These are phyloP conservation scores for Yueomyces sp. DNA, from an alignment of 805 yeast species.

Conservation along the genomic window DNA sequence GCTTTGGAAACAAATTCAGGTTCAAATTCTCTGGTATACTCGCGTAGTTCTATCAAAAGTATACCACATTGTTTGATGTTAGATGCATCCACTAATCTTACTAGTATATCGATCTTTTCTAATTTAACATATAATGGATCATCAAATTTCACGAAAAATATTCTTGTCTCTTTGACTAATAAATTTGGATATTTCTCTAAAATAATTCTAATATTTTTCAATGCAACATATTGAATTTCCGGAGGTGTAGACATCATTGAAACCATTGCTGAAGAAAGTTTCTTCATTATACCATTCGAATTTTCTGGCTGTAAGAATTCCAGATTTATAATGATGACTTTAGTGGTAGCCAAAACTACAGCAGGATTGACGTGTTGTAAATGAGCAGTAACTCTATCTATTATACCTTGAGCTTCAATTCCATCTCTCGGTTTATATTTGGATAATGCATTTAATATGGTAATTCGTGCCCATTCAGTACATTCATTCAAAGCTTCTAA, in stretches of 20 bases:
- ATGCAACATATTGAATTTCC: conserved; percentile 87
- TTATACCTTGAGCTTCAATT: conserved; percentile 67
- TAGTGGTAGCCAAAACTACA: conserved; percentile 76
- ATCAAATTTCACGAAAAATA: conserved; percentile 79
- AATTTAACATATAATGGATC: conserved; percentile 69
- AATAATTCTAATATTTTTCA: conserved; percentile 80
- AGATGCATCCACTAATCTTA: conserved; percentile 46
- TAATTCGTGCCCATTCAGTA: conserved; percentile 97
- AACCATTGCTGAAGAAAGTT: conserved; percentile 74
- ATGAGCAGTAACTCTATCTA: conserved; percentile 87
- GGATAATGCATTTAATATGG: conserved; percentile 70
- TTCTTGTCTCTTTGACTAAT: conserved; percentile 66
- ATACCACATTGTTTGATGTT: conserved; percentile 37
- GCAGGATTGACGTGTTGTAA: conserved; percentile 95
- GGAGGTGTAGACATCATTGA: conserved; percentile 81
- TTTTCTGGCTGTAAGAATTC: conserved; percentile 27
- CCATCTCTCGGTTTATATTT: conserved; percentile 46
- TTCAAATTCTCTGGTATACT: conserved; percentile 78
- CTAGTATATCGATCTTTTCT: conserved; percentile 64
- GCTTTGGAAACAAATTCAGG: conserved; percentile 58
- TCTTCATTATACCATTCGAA: conserved; percentile 34
- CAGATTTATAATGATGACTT: conserved; percentile 62
- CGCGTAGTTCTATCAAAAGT: conserved; percentile 57
- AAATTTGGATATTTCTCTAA: conserved; percentile 79
- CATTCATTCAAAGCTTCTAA: conserved; percentile 86